Conservation (phyloP, 345 rosid species). For the Camelina laxa region DNA sequence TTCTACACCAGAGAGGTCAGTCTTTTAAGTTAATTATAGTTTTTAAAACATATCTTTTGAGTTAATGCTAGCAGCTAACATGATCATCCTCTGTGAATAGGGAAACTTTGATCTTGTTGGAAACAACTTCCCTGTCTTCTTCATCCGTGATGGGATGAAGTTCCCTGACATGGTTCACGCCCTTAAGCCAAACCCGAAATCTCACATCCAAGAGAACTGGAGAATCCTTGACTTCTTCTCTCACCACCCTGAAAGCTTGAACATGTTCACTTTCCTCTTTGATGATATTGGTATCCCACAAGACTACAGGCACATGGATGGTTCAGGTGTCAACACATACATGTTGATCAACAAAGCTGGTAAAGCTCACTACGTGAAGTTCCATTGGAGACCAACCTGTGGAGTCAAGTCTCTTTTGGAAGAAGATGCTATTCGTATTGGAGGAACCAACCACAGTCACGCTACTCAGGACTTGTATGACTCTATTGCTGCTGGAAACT, state of each 20-base stretch:
- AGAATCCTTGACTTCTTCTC: conserved; percentile 94
- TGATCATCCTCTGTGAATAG: conserved; percentile 41
- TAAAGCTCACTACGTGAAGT: conserved; percentile 79
- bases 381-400: conserved; percentile 98
- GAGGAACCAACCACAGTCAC: conserved; percentile 97
- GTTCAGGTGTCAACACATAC: conserved; percentile 91
- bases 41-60: neutral
- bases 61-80: neutral
- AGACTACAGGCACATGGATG: conserved; percentile 96
- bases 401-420: conserved; percentile 88
- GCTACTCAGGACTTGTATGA: conserved; percentile 94
- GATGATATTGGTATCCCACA: conserved; percentile 93
- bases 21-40: neutral
- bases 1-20: conserved; percentile 92
- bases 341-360: conserved; percentile 86
- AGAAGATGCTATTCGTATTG: conserved; percentile 84
- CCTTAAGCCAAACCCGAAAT: conserved; percentile 92
- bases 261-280: conserved; percentile 85
- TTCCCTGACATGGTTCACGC: conserved; percentile 96
- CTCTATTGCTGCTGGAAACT: conserved; percentile 93
- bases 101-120: conserved; percentile 99
- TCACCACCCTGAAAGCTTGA: conserved; percentile 89
- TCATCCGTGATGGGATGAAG: conserved; percentile 93
- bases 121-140: conserved; percentile 96
- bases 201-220: conserved; percentile 96